A percentile compares a stretch with the other conserved stretches of the same genome.
phyloP scores from a whole-genome alignment of 2,329 filamentous ascomycete species.

The Colletotrichum sansevieriae region DNA sequence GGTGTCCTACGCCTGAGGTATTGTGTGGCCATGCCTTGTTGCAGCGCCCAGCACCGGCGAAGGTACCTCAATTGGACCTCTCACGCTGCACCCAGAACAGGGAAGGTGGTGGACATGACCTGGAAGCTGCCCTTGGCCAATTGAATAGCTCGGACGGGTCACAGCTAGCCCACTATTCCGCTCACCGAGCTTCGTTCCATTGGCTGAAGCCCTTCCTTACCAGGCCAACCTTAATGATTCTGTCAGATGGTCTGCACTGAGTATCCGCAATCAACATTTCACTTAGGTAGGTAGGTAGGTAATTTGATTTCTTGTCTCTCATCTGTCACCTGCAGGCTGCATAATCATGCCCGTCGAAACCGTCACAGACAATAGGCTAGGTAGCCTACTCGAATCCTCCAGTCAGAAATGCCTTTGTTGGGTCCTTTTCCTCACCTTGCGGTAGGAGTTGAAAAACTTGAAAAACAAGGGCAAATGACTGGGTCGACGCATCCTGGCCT shows the following conservation, averaged over 20 bases:
- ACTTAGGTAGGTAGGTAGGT: no score
- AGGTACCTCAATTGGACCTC: conserved; percentile 1
- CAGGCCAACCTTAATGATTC: conserved; percentile 21
- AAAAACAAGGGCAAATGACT: neutral
- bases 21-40: neutral
- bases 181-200: conserved; percentile 12
- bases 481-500: neutral
- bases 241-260: neutral
- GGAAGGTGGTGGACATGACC: conserved; percentile 23
- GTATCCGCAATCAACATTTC: no score
- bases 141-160: conserved; percentile 14
- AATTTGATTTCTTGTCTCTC: neutral
- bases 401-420: neutral
- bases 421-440: neutral
- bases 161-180: conserved; percentile 14
- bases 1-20: no score
- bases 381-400: no score
- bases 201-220: conserved; percentile 12
- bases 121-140: conserved; percentile 23
- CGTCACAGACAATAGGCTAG: no score
- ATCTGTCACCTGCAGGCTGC: neutral
- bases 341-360: neutral
- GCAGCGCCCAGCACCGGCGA: conserved; percentile 38
- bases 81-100: neutral
- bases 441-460: neutral